Percentiles rank a stretch among this genome's conserved stretches.
These are phyloP conservation scores for Corchorus capsularis DNA, from an alignment of 345 rosid genomes.

Conservation along the genomic window DNA sequence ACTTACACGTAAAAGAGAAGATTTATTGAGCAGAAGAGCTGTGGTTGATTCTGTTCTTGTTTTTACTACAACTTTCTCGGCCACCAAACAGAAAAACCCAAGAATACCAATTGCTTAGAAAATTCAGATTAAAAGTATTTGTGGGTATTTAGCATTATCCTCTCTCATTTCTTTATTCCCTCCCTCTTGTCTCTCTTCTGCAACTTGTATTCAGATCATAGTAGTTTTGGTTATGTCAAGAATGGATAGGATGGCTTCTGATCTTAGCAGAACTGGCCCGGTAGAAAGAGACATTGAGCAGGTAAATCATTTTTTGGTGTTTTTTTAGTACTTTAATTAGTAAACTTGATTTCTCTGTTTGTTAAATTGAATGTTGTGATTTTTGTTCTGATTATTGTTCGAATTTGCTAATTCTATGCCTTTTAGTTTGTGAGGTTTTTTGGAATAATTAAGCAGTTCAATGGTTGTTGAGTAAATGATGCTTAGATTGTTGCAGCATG, in stretches of 20 bases:
- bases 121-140: not conserved
- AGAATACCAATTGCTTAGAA: not conserved
- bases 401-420: not conserved
- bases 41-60: constrained; percentile 21
- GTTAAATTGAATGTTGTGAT: not conserved
- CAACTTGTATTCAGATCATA: constrained; percentile 43
- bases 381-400: not conserved
- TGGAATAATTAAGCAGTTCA: not conserved
- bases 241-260: constrained; percentile 84
- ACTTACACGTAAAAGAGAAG: constrained; percentile 8
- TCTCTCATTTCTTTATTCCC: not conserved
- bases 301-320: constrained; percentile 41
- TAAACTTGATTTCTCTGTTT: constrained; percentile 10
- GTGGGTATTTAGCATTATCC: constrained; percentile 8
- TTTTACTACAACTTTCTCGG: constrained; percentile 6
- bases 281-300: constrained; percentile 94
- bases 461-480: not conserved
- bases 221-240: constrained; percentile 42
- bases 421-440: not conserved
- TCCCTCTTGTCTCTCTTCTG: constrained; percentile 27
- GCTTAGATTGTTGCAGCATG: not conserved
- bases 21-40: constrained; percentile 23
- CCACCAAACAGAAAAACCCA: not conserved
- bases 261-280: constrained; percentile 82
- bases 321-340: constrained; percentile 7